Base-by-base conservation (phyloP, 2,329 filamentous ascomycete genomes). In the Sarocladium brachiariae region DNA sequence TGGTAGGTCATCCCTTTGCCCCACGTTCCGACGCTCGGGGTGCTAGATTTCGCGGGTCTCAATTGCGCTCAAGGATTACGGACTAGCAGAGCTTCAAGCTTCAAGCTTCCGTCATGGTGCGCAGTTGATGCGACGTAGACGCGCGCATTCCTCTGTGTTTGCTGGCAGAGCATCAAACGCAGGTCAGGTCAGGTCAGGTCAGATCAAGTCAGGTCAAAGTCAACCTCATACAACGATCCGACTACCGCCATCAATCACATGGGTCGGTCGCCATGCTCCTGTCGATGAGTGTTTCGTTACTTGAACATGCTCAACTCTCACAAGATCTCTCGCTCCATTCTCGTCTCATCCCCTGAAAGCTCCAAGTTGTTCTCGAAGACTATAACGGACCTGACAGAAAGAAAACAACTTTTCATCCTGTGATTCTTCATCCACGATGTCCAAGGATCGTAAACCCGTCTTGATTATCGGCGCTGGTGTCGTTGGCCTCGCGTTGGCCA, bases 401-500 rank as follows among this genome's bases (percentile, higher is more conserved):
- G 27, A 30, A 30, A 30, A 30, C 27, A 30, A 30, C 7, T 7
- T 30, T 30, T 13, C 27, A 30, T 30, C 27, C 7, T 30, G 7
- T 13, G 7, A 43, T 23, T 25, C 23, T 4, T 24, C 39, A 14
- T 25, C 16, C 37, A n/a, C 23, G 21, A 51, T 43, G 37, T 14
- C 27, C 21, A 16, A 19, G 33, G 51, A 54, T 21, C 39, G 39
- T 14, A 56, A 62, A 47, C 63, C 63, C 27, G 62, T 55, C 34
- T 50, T 57, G 27, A 51, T 58, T 21, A 31, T 58, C 57, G 83
- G 80, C 49, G 82, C 81, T 37, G 83, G 82, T 37, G 80, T 86
- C 4, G 71, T 78, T 21, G 82, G 81, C 14, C 70, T 86, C 38
- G 83, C 81, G 2, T 83, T 80, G 2, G 81, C 81, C 24, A 62